Evolutionary conservation across 768 basidiomycete genomes (phyloP).

Genomic region (Panus rudis): DNA sequence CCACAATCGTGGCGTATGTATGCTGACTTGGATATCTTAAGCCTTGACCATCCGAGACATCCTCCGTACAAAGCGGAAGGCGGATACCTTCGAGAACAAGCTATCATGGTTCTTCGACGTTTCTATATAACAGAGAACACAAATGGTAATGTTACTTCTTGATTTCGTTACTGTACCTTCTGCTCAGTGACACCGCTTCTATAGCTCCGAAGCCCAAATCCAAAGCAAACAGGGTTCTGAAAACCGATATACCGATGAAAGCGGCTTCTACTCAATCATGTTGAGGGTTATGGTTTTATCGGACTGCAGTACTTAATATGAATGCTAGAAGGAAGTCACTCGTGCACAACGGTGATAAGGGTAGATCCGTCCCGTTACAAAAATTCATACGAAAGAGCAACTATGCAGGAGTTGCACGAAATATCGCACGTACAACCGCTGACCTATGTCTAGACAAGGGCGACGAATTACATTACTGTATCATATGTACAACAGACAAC

Average conservation of each 20-base stretch:
- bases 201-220: constrained; percentile 86
- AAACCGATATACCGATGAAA: constrained; percentile 79
- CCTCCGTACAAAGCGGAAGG: constrained; percentile 67
- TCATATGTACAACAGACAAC: no score
- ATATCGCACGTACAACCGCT: no score
- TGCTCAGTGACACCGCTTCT: constrained; percentile 4
- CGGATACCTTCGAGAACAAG: constrained; percentile 39
- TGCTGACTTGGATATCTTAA: constrained; percentile 23
- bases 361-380: no score
- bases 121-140: constrained; percentile 85
- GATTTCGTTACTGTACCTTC: constrained; percentile 1
- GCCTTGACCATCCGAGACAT: constrained; percentile 67
- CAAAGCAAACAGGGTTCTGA: constrained; percentile 78
- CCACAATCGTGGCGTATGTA: background rate
- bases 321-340: no score
- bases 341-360: no score
- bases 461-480: no score
- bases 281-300: no score
- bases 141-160: constrained; percentile 54
- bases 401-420: no score
- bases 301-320: no score
- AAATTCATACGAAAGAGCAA: no score
- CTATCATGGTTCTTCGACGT: constrained; percentile 51
- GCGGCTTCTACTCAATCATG: no score
- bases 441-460: no score